phyloP scores from a whole-genome alignment of 768 basidiomycete genomes.

The Amanita subjunquillea region DNA sequence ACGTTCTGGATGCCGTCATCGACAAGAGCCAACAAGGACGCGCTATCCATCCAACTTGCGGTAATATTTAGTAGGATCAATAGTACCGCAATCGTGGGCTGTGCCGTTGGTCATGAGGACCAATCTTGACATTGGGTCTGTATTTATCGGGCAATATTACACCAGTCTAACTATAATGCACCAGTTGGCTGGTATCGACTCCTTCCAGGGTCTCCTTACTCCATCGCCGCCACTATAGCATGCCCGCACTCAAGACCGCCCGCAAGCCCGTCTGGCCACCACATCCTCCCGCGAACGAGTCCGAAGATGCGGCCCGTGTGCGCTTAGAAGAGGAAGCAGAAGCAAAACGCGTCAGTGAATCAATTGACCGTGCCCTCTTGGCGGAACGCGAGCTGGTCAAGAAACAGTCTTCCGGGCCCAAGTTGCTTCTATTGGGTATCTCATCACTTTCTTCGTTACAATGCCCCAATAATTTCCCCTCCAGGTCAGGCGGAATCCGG shows the following conservation, averaged over 20 bases:
- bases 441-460: not conserved
- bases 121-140: not conserved
- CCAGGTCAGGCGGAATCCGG: constrained; percentile 61
- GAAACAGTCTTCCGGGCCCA: constrained; percentile 28
- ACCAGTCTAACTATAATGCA: not conserved
- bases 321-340: constrained; percentile 34
- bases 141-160: not conserved
- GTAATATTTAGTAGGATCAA: not conserved
- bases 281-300: constrained; percentile 24
- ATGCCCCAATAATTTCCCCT: not conserved
- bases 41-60: not conserved
- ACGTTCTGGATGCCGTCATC: not conserved
- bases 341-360: constrained; percentile 42
- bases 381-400: constrained; percentile 31
- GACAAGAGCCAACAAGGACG: not conserved
- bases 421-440: constrained; percentile 50
- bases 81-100: not conserved
- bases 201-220: constrained; percentile 5
- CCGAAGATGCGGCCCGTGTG: constrained; percentile 26
- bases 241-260: constrained; percentile 7
- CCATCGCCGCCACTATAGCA: constrained; percentile 4
- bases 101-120: constrained; percentile 1
- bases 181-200: constrained; percentile 5
- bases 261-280: constrained; percentile 15
- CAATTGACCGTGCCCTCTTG: constrained; percentile 43